Evolutionary conservation across 805 yeast genomes (phyloP), one percentile per base, ranked within the genome.

Genomic region (Cyberlindnera lachancei): DNA sequence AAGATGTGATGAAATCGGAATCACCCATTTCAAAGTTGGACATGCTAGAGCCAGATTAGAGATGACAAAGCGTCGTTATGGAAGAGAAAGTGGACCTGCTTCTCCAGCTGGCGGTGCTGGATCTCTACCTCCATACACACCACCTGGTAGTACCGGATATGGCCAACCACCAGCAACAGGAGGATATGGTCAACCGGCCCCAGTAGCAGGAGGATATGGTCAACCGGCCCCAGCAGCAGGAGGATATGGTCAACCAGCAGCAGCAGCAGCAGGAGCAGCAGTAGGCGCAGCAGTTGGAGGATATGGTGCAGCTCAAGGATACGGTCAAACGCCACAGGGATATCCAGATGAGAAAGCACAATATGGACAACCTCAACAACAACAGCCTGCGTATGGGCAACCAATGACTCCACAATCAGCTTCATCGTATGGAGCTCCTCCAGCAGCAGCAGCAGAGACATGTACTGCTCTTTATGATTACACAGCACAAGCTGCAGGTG

Each of bases 391-490:
- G 13, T 42, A 37, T 33, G 51, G 50, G 6, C 49, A 48, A 27
- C 53, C 48, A 18, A 41, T 25, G 16, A 44, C 41, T 11, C 52
- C 22, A 43, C 31, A 29, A 17, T 20, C 30, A 7, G 44, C 38
- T 25, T 51, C 47, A 15, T 40, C 35, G 5, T 38, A 38, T 25
- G 53, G 31, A 6, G 25, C 61, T 17, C 52, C 57, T 14, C 47
- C 38, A 3, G 36, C 42, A 11, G 37, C 19, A 11, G 10, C 33
- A 15, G 24, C 37, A 31, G 79, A 75, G 47, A 72, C 80, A 11
- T 87, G 95, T 51, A 82, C 95, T 10, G 96, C 98, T 0, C 57
- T 88, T 31, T 90, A 88, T 55, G 96, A 88, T 50, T 90, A 85
- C 58, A 63, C 79, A 7, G 95, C 97, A 0, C 96, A 87, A 58